Conservation (phyloP, 257 asterid species). For the Jaltomata sinuosa region DNA sequence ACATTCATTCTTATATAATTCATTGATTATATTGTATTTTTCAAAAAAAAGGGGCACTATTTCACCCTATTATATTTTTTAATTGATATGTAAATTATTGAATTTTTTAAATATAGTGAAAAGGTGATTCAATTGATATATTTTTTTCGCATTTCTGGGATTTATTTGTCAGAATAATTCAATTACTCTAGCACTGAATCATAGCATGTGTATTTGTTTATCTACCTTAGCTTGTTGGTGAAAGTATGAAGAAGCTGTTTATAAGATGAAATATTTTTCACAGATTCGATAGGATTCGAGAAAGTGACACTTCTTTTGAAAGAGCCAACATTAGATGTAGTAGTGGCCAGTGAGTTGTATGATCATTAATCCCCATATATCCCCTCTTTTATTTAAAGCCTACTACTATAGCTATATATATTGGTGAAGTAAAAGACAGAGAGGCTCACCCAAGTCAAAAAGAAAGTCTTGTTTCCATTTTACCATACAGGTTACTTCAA, state of each 20-base stretch:
- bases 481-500: too few species aligned
- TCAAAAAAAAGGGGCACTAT: not conserved
- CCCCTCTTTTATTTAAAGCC: not conserved
- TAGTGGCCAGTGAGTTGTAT: too few species aligned
- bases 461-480: not conserved
- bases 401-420: not conserved
- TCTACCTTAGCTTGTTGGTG: not conserved
- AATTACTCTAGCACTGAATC: not conserved
- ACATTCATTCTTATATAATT: not conserved
- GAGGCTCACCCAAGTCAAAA: not conserved
- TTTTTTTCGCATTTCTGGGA: not conserved
- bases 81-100: not conserved
- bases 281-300: not conserved
- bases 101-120: too few species aligned
- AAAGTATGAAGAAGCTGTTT: not conserved
- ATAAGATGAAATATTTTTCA: not conserved
- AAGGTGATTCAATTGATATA: not conserved
- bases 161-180: not conserved
- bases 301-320: slow-evolving; percentile 1
- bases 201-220: not conserved
- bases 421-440: not conserved
- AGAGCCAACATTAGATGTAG: not conserved
- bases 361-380: not conserved
- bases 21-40: not conserved
- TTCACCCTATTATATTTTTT: not conserved